Base-by-base conservation (phyloP, 2,329 filamentous ascomycete species). In the Xylaria sp. region DNA sequence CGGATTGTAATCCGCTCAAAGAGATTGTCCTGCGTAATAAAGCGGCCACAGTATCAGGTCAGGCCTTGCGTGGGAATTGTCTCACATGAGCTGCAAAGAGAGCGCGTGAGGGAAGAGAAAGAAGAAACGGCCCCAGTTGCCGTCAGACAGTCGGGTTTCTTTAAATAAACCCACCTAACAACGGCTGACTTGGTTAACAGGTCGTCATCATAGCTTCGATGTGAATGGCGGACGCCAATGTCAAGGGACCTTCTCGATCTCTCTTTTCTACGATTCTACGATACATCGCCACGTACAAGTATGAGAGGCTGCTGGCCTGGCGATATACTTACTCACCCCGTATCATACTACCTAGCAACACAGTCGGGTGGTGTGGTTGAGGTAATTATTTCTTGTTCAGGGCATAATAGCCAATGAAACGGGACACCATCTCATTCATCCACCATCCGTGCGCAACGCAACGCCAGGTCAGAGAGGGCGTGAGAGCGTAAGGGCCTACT, bases 331-430 rank as follows among this genome's bases (percentile, higher is more conserved):
- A 30, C 23, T 30, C 23, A 5, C 23, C 23, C 23, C 23, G 23
- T 30, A 30, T 30, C 16, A 16, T 16, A 16, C 16, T 16, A 16
- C 16, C 16, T 30, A 30, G 23, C 23, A 30, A 30, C 23, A 30
- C 23, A 30, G 23, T 30, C 19, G 52, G 52, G 30, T 51, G 54
- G 37, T 23, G 53, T 60, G 61, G 61, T 60, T 55, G 49, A 55
- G 37, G 58, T 49, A 60, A 60, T 60, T 52, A 42, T 60, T 42
- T 30, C 18, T 55, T 56, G 54, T 52, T n/a, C 34, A 23, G 48
- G 18, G 18, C 48, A 30, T 50, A 11, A 50, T 49, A 46, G 18
- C 61, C 61, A 63, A 63, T 60, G 51, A 52, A 52, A 55, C 52
- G 35, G n/a, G 30, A 46, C 34, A 49, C 19, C 44, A 57, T 16